These are phyloP conservation scores for Astraeus odoratus DNA, from an alignment of 768 basidiomycete genomes.

Conservation along the genomic window DNA sequence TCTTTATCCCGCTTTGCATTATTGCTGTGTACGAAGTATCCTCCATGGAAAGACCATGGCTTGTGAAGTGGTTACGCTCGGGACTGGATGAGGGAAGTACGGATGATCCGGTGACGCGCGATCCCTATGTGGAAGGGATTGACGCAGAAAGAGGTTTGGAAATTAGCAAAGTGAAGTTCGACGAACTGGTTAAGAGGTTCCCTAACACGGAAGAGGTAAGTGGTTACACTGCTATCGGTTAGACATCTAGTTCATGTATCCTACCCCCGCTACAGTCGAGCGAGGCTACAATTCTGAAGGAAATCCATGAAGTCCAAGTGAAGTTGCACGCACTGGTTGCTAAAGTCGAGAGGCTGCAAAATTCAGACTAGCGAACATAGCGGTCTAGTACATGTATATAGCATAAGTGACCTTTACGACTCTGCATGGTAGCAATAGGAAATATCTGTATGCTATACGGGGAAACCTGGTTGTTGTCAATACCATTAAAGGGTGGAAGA, in stretches of 20 bases:
- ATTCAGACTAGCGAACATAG: conserved; percentile 5
- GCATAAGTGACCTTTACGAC: no score
- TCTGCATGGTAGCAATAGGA: no score
- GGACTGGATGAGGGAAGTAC: conserved; percentile 48
- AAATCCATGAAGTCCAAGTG: conserved; percentile 51
- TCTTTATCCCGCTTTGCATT: conserved; percentile 67
- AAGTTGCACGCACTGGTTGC: conserved; percentile 32
- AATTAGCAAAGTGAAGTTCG: conserved; percentile 67
- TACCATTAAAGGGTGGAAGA: not conserved
- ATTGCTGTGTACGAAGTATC: conserved; percentile 74
- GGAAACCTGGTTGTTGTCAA: no score
- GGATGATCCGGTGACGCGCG: conserved; percentile 44
- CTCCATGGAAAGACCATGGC: conserved; percentile 50
- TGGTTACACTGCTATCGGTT: conserved; percentile 1
- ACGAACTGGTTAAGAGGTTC: conserved; percentile 61
- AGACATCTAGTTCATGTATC: conserved; percentile 4
- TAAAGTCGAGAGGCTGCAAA: conserved; percentile 26
- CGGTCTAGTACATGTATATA: no score
- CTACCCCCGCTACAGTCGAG: conserved; percentile 45
- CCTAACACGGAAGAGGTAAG: conserved; percentile 68
- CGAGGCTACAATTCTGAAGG: conserved; percentile 59
- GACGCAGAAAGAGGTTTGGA: conserved; percentile 47
- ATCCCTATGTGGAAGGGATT: conserved; percentile 56
- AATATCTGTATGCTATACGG: no score
- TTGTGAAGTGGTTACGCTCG: conserved; percentile 59